Conservation (phyloP, 768 basidiomycete species). For the Termitomyces sp. region DNA sequence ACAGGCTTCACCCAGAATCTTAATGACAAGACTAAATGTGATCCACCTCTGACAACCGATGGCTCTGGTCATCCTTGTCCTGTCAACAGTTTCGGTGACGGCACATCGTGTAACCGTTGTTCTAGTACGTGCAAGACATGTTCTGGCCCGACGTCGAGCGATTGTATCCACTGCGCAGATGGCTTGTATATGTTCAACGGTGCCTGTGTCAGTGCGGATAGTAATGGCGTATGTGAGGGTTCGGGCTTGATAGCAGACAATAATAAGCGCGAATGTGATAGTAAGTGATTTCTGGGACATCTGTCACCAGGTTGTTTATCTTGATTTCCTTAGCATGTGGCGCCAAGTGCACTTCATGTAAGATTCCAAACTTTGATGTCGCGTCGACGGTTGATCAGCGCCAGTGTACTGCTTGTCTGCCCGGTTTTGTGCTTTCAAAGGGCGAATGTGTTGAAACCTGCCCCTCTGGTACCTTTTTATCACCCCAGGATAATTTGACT, state of each 20-base stretch:
- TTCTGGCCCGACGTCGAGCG: constrained; percentile 55
- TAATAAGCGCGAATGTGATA: constrained; percentile 77
- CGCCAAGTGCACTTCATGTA: constrained; percentile 71
- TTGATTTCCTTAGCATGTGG: constrained; percentile 57
- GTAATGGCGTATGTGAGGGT: constrained; percentile 68
- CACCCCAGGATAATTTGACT: constrained; percentile 65
- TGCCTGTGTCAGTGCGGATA: constrained; percentile 59
- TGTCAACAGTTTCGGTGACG: constrained; percentile 54
- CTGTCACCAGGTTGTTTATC: background rate
- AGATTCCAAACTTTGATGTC: constrained; percentile 62
- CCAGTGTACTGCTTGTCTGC: constrained; percentile 73
- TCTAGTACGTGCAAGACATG: constrained; percentile 69
- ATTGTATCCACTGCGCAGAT: constrained; percentile 64
- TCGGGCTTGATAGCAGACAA: constrained; percentile 74
- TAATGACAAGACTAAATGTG: constrained; percentile 63
- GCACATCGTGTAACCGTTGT: constrained; percentile 49
- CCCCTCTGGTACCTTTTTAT: constrained; percentile 67
- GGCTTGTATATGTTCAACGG: constrained; percentile 64
- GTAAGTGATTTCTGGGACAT: constrained; percentile 37
- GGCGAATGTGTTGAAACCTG: constrained; percentile 68
- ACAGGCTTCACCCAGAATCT: constrained; percentile 63
- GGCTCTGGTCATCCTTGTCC: constrained; percentile 56
- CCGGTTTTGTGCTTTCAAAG: constrained; percentile 68
- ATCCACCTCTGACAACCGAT: constrained; percentile 43
- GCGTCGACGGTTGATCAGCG: constrained; percentile 59